Base-by-base conservation (phyloP, 2,329 filamentous ascomycete genomes). In the Fusarium sp. region DNA sequence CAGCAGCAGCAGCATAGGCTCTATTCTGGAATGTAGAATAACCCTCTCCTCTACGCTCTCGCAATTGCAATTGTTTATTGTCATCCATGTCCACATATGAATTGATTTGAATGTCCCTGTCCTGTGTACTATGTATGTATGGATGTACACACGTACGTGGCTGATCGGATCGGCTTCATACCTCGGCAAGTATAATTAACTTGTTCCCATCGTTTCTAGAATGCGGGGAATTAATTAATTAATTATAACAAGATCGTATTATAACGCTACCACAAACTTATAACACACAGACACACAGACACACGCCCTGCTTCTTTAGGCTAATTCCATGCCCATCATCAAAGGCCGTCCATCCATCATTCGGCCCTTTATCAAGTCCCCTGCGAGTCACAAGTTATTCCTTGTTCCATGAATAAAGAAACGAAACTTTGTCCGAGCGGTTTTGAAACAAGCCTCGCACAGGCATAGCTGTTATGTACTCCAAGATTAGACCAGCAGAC, bases 251-350 rank as follows among this genome's bases (percentile, higher is more conserved):
- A 29, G 25, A 29, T 13, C 11, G 27, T 25, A 25, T 29, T 29
- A 29, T 29, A 33, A 19, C 19, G 4, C 19, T 3, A 19, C 19
- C 19, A 19, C n/a, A n/a, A n/a, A 19, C 19, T 19, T 13, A 13
- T n/a, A n/a, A n/a, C n/a, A n/a, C n/a, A 33, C 31, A 33, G 6
- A 38, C 44, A 35, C n/a, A n/a, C n/a, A n/a, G n/a, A n/a, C n/a
- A n/a, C n/a, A n/a, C n/a, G n/a, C n/a, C 56, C 54, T 59, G 33
- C 56, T 59, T 47, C 3, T 53, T 59, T 27, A 9, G 58, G 58
- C 15, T 3, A 58, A 46, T 49, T 43, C 5, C n/a, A 7, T 33
- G 54, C 32, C 23, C 19, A 60, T 59, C 53, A 62, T 32, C 41
- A 47, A 27, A 35, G 9, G 17, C 27, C n/a, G n/a, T n/a, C n/a